Conservation (phyloP, 805 yeast species). For the Sugiyamaella americana region DNA sequence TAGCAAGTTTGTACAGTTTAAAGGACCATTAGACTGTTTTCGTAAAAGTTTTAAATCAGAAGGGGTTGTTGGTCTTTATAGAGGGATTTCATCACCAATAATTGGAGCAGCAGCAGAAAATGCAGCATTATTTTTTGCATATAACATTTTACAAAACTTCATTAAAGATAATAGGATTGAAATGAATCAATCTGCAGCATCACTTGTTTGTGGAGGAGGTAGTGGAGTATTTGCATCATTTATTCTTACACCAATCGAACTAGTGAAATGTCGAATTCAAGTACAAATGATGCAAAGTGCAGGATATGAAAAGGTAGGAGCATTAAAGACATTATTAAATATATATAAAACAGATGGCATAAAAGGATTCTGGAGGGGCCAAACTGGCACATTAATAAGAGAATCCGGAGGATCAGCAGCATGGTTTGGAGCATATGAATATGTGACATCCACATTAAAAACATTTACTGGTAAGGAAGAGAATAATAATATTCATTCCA, state of each 20-base stretch:
- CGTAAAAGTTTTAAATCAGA: conserved; percentile 55
- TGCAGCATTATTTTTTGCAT: conserved; percentile 62
- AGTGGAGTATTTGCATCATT: conserved; percentile 80
- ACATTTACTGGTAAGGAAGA: conserved; percentile 13
- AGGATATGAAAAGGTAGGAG: background rate
- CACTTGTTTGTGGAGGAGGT: conserved; percentile 66
- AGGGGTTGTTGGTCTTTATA: conserved; percentile 74
- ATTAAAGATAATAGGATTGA: background rate
- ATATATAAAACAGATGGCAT: conserved; percentile 52
- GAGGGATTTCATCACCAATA: conserved; percentile 73
- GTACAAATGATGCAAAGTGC: conserved; percentile 41
- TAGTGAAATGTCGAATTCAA: conserved; percentile 82
- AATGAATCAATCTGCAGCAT: conserved; percentile 30
- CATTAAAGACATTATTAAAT: conserved; percentile 28
- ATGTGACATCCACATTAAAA: conserved; percentile 28
- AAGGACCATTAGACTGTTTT: conserved; percentile 63
- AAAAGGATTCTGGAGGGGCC: conserved; percentile 81
- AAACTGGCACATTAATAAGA: conserved; percentile 69
- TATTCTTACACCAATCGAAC: conserved; percentile 85
- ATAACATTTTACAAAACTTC: conserved; percentile 14
- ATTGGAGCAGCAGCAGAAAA: conserved; percentile 88
- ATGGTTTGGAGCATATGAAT: conserved; percentile 90
- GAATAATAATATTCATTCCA: conserved; percentile 43
- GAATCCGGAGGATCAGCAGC: conserved; percentile 88
- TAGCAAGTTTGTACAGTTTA: conserved; percentile 39